Evolutionary conservation across 306 rosid species (phyloP).

Genomic region (Cicer judaicum): DNA sequence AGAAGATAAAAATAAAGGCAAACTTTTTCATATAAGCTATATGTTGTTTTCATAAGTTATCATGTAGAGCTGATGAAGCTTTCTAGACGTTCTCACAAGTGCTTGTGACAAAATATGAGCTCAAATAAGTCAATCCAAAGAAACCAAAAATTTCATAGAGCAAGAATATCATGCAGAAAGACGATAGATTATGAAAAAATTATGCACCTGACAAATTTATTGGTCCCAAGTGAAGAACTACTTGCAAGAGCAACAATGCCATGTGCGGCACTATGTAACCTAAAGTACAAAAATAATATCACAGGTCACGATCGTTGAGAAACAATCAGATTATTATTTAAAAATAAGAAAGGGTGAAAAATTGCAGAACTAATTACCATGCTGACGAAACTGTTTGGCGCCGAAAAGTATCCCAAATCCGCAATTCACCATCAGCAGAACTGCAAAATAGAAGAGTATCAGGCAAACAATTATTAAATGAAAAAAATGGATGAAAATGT

Average conservation of each 20-base stretch:
- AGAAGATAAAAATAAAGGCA: no score
- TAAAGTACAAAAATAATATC: slow-evolving; percentile 40
- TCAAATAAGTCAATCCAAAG: no score
- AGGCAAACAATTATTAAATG: neutral
- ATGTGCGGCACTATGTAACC: slow-evolving; percentile 88
- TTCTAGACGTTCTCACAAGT: no score
- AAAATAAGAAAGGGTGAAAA: neutral
- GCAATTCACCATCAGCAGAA: slow-evolving; percentile 85
- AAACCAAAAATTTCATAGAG: slow-evolving; percentile 19
- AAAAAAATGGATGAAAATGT: neutral
- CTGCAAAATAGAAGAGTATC: slow-evolving; percentile 49
- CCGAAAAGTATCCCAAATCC: slow-evolving; percentile 83
- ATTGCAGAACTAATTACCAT: slow-evolving; percentile 51
- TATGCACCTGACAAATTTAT: slow-evolving; percentile 73
- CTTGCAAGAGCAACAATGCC: slow-evolving; percentile 74
- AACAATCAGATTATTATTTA: neutral
- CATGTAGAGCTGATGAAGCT: no score
- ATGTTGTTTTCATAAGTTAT: no score
- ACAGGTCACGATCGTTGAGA: slow-evolving; percentile 9
- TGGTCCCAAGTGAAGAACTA: slow-evolving; percentile 63
- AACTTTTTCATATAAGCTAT: no score
- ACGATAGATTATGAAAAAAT: slow-evolving; percentile 6
- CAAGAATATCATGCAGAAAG: neutral
- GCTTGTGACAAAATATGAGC: no score
- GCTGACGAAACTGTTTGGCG: slow-evolving; percentile 81